Conservation (phyloP, 768 basidiomycete species). For the Trametes meyenii region DNA sequence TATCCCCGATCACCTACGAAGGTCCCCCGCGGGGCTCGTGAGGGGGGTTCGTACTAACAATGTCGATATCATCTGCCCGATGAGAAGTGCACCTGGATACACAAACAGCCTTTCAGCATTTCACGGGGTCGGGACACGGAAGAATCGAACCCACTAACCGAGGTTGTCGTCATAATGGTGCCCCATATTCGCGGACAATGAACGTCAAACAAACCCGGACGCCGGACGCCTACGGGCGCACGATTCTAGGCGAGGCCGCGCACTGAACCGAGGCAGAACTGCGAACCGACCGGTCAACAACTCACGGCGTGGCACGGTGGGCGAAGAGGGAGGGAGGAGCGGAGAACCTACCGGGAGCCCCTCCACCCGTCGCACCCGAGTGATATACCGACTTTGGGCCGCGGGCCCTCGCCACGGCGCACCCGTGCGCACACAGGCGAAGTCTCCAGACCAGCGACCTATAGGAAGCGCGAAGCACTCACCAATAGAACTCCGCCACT, state of each 20-base stretch:
- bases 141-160: conserved; percentile 4
- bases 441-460: conserved; percentile 14
- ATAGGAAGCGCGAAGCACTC: conserved; percentile 16
- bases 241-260: not conserved
- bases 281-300: not conserved
- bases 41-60: conserved; percentile 10
- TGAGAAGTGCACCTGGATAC: conserved; percentile 20
- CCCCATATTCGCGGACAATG: conserved; percentile 5
- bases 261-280: not conserved
- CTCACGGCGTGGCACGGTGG: not conserved
- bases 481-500: conserved; percentile 8
- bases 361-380: not conserved
- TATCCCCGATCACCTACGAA: not conserved
- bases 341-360: not conserved
- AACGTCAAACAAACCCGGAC: not conserved
- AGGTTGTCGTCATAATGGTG: conserved; percentile 21
- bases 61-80: conserved; percentile 25
- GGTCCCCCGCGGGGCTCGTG: not conserved
- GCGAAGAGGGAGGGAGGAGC: not conserved
- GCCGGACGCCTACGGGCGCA: not conserved
- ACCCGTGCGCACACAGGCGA: conserved; percentile 9
- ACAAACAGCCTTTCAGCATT: not conserved
- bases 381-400: conserved; percentile 16
- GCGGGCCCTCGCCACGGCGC: conserved; percentile 1
- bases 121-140: not conserved